Evolutionary conservation across 2,329 filamentous ascomycete species (phyloP).

Genomic region (Pyricularia pennisetigena): DNA sequence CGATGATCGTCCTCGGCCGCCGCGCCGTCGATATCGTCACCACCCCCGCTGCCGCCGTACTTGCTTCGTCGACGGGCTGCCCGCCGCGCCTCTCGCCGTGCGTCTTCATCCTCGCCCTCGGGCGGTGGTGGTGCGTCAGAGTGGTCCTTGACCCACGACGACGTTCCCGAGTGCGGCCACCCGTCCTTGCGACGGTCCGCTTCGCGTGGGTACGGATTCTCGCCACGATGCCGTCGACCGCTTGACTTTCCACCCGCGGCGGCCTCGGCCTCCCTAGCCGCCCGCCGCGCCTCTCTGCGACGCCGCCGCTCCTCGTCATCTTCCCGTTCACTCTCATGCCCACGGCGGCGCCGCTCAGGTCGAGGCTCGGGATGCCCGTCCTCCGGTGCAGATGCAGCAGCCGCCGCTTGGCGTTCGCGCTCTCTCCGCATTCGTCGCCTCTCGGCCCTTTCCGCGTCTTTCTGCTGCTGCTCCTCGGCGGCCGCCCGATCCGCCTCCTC

Average conservation of each 20-base stretch:
- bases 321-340: slow-evolving; percentile 22
- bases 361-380: slow-evolving; percentile 35
- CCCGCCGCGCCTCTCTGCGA: slow-evolving; percentile 41
- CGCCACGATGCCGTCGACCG: slow-evolving; percentile 19
- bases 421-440: slow-evolving; percentile 39
- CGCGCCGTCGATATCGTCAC: slow-evolving; percentile 22
- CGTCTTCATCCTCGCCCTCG: slow-evolving; percentile 32
- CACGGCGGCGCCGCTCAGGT: slow-evolving; percentile 32
- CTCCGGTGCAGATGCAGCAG: slow-evolving; percentile 25
- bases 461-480: slow-evolving; percentile 22
- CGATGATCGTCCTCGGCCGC: slow-evolving; percentile 20
- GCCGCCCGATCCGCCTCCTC: slow-evolving; percentile 38
- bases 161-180: slow-evolving; percentile 56
- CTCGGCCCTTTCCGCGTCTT: slow-evolving; percentile 38
- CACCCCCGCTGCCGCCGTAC: slow-evolving; percentile 11
- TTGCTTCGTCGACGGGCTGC: slow-evolving; percentile 36
- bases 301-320: slow-evolving; percentile 45
- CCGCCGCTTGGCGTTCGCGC: slow-evolving; percentile 21
- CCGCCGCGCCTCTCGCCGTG: slow-evolving; percentile 39
- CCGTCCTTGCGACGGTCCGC: slow-evolving; percentile 24
- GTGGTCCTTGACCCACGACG: slow-evolving; percentile 57
- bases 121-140: slow-evolving; percentile 52
- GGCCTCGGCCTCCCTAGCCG: slow-evolving; percentile 29
- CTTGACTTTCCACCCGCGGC: slow-evolving; percentile 13
- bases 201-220: slow-evolving; percentile 13